A percentile compares a stretch with the other conserved stretches of the same genome.
These are phyloP conservation scores for Hymenoscyphus scutula DNA, from an alignment of 2,329 filamentous ascomycete species.

Conservation along the genomic window DNA sequence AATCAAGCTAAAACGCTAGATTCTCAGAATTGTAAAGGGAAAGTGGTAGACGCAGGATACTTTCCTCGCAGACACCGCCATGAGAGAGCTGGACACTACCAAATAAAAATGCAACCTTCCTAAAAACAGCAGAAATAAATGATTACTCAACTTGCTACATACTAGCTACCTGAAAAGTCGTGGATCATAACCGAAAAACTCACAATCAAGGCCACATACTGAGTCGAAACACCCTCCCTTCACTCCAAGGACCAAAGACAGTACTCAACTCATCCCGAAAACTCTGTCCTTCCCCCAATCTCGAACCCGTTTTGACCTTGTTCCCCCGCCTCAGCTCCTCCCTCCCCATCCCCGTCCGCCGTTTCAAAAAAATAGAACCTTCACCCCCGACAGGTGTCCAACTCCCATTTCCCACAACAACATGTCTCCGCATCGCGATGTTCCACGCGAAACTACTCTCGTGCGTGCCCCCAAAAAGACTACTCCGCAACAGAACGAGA, in stretches of 20 bases:
- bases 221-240: slow-evolving; percentile 20
- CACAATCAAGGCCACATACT: slow-evolving; percentile 27
- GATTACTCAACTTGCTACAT: too few species aligned
- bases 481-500: slow-evolving; percentile 44
- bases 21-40: too few species aligned
- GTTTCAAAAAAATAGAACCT: background rate
- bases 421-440: slow-evolving; percentile 42
- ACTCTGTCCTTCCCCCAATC: slow-evolving; percentile 3
- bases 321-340: background rate
- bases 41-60: too few species aligned
- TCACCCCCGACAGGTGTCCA: slow-evolving; percentile 16
- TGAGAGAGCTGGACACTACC: too few species aligned
- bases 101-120: too few species aligned
- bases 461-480: slow-evolving; percentile 42
- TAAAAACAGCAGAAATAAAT: too few species aligned
- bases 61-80: too few species aligned
- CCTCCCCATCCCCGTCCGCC: background rate
- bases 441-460: slow-evolving; percentile 47
- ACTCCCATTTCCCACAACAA: slow-evolving; percentile 15
- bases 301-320: background rate
- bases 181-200: background rate
- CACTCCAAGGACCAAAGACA: slow-evolving; percentile 18
- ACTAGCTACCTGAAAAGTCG: too few species aligned
- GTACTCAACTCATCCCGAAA: slow-evolving; percentile 21
- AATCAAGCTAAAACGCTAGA: too few species aligned